phyloP scores from a whole-genome alignment of 331 rosid species.

The Ulmus americana region DNA sequence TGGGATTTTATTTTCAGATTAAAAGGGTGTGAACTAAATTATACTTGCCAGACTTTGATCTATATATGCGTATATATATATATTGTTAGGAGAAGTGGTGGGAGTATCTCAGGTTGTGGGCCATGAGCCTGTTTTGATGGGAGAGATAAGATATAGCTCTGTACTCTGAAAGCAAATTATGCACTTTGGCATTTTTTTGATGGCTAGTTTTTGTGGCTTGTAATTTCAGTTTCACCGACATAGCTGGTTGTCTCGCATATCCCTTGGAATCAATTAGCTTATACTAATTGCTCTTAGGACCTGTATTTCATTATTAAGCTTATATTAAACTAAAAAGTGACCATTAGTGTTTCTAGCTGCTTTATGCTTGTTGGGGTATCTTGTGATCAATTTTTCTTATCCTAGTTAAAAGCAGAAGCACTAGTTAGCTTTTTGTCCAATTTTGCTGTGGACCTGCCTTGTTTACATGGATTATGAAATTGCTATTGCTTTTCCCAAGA shows the following conservation, averaged over 20 bases:
- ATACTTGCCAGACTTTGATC: background rate
- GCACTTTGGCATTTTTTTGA: background rate
- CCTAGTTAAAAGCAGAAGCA: no score
- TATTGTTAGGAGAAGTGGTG: background rate
- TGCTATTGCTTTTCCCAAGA: no score
- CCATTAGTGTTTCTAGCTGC: no score
- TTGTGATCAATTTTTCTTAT: no score
- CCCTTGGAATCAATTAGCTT: no score
- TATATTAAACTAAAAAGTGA: no score
- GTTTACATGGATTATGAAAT: no score
- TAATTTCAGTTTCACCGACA: background rate
- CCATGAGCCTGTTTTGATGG: background rate
- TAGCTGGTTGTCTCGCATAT: background rate
- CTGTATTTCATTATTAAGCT: no score
- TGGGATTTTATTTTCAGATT: background rate
- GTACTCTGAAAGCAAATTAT: background rate
- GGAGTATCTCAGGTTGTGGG: background rate
- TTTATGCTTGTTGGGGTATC: no score
- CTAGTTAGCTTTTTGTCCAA: no score
- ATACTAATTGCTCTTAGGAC: no score
- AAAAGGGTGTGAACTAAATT: background rate
- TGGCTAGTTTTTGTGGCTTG: background rate
- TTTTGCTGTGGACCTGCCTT: no score
- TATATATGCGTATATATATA: background rate
- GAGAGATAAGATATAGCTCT: background rate